A percentile compares a stretch with the other conserved stretches of the same genome.
Conservation (phyloP, 2,329 filamentous ascomycete species). For the Cladosporium colombiae region DNA sequence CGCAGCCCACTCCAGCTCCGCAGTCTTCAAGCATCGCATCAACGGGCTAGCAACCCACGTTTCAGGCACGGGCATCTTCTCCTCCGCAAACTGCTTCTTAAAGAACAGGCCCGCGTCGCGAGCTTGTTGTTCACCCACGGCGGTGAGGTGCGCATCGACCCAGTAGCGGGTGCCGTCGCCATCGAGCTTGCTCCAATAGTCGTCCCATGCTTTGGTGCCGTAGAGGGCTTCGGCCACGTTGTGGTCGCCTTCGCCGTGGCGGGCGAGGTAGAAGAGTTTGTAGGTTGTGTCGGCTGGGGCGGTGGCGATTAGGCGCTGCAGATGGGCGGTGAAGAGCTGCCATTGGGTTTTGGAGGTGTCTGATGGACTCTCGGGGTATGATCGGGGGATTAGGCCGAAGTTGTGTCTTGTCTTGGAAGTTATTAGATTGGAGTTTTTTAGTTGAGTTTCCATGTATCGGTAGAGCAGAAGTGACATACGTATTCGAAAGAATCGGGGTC, state of each 20-base stretch:
- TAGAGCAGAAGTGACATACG: conserved; percentile 35
- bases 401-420: conserved; percentile 28
- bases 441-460: too few relatives aligned
- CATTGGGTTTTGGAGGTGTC: conserved; percentile 57
- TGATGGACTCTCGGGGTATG: conserved; percentile 44
- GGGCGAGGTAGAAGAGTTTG: conserved; percentile 66
- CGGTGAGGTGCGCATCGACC: conserved; percentile 65
- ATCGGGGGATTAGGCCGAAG: conserved; percentile 52
- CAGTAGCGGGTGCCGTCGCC: conserved; percentile 65
- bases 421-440: neutral
- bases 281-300: conserved; percentile 53
- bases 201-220: conserved; percentile 68
- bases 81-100: conserved; percentile 51
- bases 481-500: conserved; percentile 52
- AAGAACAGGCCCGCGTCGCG: conserved; percentile 61
- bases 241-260: conserved; percentile 66
- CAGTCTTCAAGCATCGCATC: conserved; percentile 63
- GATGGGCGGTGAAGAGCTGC: conserved; percentile 63
- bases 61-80: conserved; percentile 62
- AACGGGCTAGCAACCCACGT: conserved; percentile 67
- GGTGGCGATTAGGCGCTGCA: conserved; percentile 54
- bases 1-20: conserved; percentile 60
- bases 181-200: conserved; percentile 64
- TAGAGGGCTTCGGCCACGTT: conserved; percentile 68
- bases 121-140: conserved; percentile 59